Conservation (phyloP, 768 basidiomycete species). For the Termitomyces sp. region DNA sequence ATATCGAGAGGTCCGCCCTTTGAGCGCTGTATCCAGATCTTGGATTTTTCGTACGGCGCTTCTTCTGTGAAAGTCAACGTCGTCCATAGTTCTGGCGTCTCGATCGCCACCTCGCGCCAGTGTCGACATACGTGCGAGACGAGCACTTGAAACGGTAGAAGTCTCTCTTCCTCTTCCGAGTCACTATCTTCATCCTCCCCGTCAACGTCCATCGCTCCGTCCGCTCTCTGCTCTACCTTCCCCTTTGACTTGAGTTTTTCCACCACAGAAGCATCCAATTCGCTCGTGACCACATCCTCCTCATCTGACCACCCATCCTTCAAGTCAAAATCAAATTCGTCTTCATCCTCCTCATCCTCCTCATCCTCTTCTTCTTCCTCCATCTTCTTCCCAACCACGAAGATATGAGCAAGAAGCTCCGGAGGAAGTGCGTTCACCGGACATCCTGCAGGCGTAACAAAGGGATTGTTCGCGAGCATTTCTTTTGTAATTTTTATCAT, state of each 20-base stretch:
- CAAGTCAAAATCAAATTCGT: slow-evolving; percentile 24
- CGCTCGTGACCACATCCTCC: slow-evolving; percentile 13
- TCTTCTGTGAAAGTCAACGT: slow-evolving; percentile 35
- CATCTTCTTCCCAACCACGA: slow-evolving; percentile 40
- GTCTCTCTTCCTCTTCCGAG: slow-evolving; percentile 6
- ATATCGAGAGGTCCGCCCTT: slow-evolving; percentile 53
- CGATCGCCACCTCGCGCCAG: slow-evolving; percentile 54
- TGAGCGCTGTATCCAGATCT: slow-evolving; percentile 49
- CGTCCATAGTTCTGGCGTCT: slow-evolving; percentile 57
- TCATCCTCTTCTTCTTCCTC: slow-evolving; percentile 30
- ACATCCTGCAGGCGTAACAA: slow-evolving; percentile 43
- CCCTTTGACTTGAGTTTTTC: slow-evolving; percentile 8
- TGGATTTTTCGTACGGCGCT: slow-evolving; percentile 40
- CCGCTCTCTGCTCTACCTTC: slow-evolving; percentile 18
- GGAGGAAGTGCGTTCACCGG: slow-evolving; percentile 52
- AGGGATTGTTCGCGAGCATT: slow-evolving; percentile 45
- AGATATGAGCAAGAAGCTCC: slow-evolving; percentile 56
- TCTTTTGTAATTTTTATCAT: slow-evolving; percentile 29
- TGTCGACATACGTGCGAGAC: slow-evolving; percentile 60
- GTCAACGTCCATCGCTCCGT: slow-evolving; percentile 16
- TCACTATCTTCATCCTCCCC: slow-evolving; percentile 11
- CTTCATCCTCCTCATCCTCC: slow-evolving; percentile 33
- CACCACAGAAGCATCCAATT: slow-evolving; percentile 14
- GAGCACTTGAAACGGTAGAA: slow-evolving; percentile 44
- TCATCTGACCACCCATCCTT: slow-evolving; percentile 24